Percentiles rank a stretch among this genome's conserved stretches.
These are phyloP conservation scores for Nothopassalora personata DNA, from an alignment of 2,329 filamentous ascomycete species.

Conservation along the genomic window DNA sequence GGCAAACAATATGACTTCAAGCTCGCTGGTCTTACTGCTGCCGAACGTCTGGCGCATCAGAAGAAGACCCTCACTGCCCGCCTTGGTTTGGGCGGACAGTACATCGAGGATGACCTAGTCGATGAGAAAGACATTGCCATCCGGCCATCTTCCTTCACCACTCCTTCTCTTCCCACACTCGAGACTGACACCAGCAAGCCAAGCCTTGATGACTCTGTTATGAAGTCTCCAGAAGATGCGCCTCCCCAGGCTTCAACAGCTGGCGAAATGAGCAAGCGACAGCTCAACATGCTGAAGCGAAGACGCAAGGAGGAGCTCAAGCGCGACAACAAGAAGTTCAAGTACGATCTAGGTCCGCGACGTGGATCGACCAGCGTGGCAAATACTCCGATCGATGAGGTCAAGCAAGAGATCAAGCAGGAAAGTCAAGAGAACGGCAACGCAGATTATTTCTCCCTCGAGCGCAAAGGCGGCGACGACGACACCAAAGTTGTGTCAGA, in stretches of 20 bases:
- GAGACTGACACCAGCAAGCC: slow-evolving; percentile 49
- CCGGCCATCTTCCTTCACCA: slow-evolving; percentile 38
- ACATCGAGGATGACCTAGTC: slow-evolving; percentile 77
- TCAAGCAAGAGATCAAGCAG: slow-evolving; percentile 57
- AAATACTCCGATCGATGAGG: slow-evolving; percentile 46
- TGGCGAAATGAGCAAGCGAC: slow-evolving; percentile 72
- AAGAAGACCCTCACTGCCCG: slow-evolving; percentile 82
- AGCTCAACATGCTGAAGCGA: slow-evolving; percentile 89
- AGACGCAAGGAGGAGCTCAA: slow-evolving; percentile 89
- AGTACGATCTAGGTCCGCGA: slow-evolving; percentile 69
- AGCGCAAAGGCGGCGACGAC: slow-evolving; percentile 75
- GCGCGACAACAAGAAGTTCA: slow-evolving; percentile 73
- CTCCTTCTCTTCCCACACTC: slow-evolving; percentile 41
- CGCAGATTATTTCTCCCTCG: slow-evolving; percentile 84
- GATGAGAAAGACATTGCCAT: slow-evolving; percentile 56
- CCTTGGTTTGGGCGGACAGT: slow-evolving; percentile 77
- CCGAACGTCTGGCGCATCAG: slow-evolving; percentile 74
- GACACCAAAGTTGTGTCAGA: slow-evolving; percentile 89
- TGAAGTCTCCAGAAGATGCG: slow-evolving; percentile 30
- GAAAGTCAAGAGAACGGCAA: slow-evolving; percentile 46
- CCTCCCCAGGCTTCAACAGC: slow-evolving; percentile 27
- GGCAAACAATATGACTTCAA: slow-evolving; percentile 79
- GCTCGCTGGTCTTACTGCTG: slow-evolving; percentile 73
- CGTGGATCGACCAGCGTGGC: slow-evolving; percentile 58
- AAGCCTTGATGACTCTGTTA: slow-evolving; percentile 17